A percentile compares a stretch with the other conserved stretches of the same genome.
phyloP scores from a whole-genome alignment of 352 stramenopile species.

The Lagenidium sp. region DNA sequence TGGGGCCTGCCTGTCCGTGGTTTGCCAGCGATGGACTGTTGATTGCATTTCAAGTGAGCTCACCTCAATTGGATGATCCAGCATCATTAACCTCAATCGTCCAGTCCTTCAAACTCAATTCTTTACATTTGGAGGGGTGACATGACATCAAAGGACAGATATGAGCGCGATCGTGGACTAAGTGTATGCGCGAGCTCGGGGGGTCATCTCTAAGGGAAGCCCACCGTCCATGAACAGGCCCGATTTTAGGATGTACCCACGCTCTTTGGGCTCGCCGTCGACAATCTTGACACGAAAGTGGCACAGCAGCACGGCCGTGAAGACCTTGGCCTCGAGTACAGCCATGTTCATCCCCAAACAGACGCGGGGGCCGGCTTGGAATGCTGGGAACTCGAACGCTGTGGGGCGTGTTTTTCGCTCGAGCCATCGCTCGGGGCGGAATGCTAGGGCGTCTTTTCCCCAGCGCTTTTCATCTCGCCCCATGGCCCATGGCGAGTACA shows the following conservation, averaged over 20 bases:
- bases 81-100: too few species aligned
- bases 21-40: too few species aligned
- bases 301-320: constrained; percentile 33
- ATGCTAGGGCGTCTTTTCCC: constrained; percentile 33
- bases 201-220: constrained; percentile 32
- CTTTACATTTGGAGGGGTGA: too few species aligned
- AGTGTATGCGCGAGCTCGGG: constrained; percentile 9
- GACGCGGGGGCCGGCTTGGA: constrained; percentile 53
- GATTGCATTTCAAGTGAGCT: too few species aligned
- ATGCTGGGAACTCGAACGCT: constrained; percentile 63
- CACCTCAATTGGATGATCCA: too few species aligned
- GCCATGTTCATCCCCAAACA: constrained; percentile 74
- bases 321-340: constrained; percentile 54
- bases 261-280: constrained; percentile 24
- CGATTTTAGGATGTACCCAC: constrained; percentile 42
- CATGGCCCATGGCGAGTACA: constrained; percentile 77
- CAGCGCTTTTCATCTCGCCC: constrained; percentile 42
- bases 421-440: constrained; percentile 64
- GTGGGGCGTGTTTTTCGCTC: constrained; percentile 44
- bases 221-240: constrained; percentile 42
- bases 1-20: too few species aligned
- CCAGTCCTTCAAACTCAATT: too few species aligned
- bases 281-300: constrained; percentile 37
- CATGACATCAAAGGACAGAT: too few species aligned
- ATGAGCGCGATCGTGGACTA: too few species aligned